Conservation (phyloP, 2,329 filamentous ascomycete species). For the Fusarium redolens region DNA sequence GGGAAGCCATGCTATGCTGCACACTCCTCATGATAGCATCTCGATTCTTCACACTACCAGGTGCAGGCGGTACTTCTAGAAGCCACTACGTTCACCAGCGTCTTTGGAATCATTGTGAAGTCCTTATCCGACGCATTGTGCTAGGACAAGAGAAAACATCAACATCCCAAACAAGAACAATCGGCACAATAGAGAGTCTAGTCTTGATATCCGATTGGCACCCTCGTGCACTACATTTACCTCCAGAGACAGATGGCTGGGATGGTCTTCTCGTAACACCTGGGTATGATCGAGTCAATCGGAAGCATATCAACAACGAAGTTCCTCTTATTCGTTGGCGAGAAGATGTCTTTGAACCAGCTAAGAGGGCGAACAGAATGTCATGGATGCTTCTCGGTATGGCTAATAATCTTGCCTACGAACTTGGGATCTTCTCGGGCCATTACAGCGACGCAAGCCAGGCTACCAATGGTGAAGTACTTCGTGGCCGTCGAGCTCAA, state of each 20-base stretch:
- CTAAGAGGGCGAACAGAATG: constrained; percentile 42
- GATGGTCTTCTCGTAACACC: constrained; percentile 35
- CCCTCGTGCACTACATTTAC: constrained; percentile 36
- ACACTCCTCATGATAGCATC: constrained; percentile 39
- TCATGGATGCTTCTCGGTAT: constrained; percentile 45
- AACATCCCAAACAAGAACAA: constrained; percentile 30
- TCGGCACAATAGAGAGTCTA: constrained; percentile 37
- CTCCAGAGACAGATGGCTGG: constrained; percentile 41
- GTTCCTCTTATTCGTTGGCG: constrained; percentile 39
- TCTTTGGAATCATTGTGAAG: constrained; percentile 38
- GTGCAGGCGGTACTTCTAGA: constrained; percentile 33
- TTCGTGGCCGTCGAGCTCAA: constrained; percentile 14
- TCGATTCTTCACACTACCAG: constrained; percentile 38
- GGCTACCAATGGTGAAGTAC: background rate
- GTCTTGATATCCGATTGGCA: constrained; percentile 43
- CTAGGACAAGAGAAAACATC: constrained; percentile 39
- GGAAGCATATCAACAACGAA: constrained; percentile 33
- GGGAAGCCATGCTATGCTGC: constrained; percentile 40
- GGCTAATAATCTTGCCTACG: constrained; percentile 35
- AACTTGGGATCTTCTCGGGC: constrained; percentile 34
- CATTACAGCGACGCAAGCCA: background rate
- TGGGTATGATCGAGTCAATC: constrained; percentile 32
- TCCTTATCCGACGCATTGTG: constrained; percentile 33
- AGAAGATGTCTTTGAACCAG: constrained; percentile 43
- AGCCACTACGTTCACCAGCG: constrained; percentile 35